Percentiles rank a stretch among this genome's conserved stretches.
Conservation (phyloP, 148 eudicot species). For the Beta vulgaris region DNA sequence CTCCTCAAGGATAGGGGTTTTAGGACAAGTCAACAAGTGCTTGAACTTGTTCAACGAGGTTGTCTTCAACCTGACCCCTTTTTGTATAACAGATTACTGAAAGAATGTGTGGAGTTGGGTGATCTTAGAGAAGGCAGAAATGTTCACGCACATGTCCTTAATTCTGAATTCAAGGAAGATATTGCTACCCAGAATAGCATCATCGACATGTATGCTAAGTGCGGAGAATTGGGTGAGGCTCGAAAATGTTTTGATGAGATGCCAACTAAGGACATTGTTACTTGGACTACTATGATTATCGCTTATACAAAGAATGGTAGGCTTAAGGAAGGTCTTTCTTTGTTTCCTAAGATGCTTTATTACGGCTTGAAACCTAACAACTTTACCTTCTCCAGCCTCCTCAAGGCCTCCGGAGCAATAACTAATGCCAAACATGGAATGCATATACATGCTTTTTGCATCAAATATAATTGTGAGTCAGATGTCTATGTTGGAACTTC, state of each 20-base stretch:
- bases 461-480: conserved; percentile 47
- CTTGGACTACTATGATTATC: conserved; percentile 55
- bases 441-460: conserved; percentile 48
- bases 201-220: conserved; percentile 56
- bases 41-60: conserved; percentile 30
- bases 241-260: conserved; percentile 47
- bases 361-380: conserved; percentile 48
- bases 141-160: conserved; percentile 45
- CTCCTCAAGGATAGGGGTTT: conserved; percentile 20
- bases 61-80: conserved; percentile 8
- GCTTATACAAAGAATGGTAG: conserved; percentile 48
- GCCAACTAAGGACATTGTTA: conserved; percentile 45
- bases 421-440: conserved; percentile 35
- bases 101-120: conserved; percentile 38
- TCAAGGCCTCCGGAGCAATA: conserved; percentile 50
- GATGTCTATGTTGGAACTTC: conserved; percentile 57
- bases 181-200: conserved; percentile 34
- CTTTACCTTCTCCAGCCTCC: conserved; percentile 51
- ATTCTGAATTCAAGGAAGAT: conserved; percentile 42
- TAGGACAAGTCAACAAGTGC: neutral
- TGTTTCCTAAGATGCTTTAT: conserved; percentile 42
- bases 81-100: conserved; percentile 37
- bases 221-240: conserved; percentile 43
- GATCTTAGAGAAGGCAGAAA: conserved; percentile 42
- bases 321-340: conserved; percentile 36